These are phyloP conservation scores for Nothophaeocryptopus gaeumannii DNA, from an alignment of 2,329 filamentous ascomycete genomes.

Conservation along the genomic window DNA sequence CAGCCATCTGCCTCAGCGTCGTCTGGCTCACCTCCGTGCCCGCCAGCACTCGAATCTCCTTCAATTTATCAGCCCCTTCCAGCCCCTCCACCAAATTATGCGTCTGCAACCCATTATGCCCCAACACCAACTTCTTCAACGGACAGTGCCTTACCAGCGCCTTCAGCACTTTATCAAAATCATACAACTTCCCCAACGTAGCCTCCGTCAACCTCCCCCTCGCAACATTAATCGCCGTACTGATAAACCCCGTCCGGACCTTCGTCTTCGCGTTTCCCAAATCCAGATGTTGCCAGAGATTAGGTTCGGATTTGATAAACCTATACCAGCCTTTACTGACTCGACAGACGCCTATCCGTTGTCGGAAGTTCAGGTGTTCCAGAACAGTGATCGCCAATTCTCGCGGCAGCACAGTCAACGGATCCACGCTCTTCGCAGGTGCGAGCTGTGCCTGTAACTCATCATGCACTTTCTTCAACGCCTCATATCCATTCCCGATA, in stretches of 20 bases:
- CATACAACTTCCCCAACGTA: slow-evolving; percentile 38
- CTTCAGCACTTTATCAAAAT: slow-evolving; percentile 39
- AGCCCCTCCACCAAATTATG: slow-evolving; percentile 20
- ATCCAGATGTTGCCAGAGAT: slow-evolving; percentile 55
- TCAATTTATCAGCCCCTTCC: slow-evolving; percentile 18
- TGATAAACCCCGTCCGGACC: slow-evolving; percentile 44
- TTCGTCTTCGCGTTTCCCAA: slow-evolving; percentile 45
- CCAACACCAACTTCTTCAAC: slow-evolving; percentile 35
- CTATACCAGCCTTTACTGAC: slow-evolving; percentile 56
- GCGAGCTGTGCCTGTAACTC: slow-evolving; percentile 44
- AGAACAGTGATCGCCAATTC: slow-evolving; percentile 55
- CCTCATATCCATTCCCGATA: slow-evolving; percentile 35
- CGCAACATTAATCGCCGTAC: slow-evolving; percentile 42
- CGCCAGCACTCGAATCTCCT: slow-evolving; percentile 14
- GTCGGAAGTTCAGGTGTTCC: slow-evolving; percentile 51
- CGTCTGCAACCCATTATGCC: slow-evolving; percentile 28
- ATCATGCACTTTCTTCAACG: slow-evolving; percentile 41
- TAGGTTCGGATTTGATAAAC: slow-evolving; percentile 48
- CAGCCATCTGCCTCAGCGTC: slow-evolving; percentile 1
- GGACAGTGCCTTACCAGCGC: slow-evolving; percentile 40
- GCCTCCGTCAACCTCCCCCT: slow-evolving; percentile 36
- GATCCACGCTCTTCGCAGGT: slow-evolving; percentile 48
- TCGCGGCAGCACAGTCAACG: slow-evolving; percentile 52
- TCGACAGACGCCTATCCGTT: slow-evolving; percentile 48
- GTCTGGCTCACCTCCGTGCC: slow-evolving; percentile 20